phyloP scores from a whole-genome alignment of 176 grass and related monocot species.

The Juncus effusus region DNA sequence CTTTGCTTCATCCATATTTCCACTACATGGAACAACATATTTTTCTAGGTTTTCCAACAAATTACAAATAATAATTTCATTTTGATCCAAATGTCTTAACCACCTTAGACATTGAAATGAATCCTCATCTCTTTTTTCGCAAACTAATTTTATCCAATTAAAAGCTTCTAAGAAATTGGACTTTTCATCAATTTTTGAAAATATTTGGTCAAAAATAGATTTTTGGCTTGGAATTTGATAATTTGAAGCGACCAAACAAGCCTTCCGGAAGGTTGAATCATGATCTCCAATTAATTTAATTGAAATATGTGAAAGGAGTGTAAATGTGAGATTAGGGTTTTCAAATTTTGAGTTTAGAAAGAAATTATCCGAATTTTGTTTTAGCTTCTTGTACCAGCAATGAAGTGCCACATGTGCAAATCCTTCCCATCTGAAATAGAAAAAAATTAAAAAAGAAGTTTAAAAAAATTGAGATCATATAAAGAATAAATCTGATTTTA shows the following conservation, averaged over 20 bases:
- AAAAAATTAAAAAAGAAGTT: slow-evolving; percentile 3
- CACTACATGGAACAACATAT: slow-evolving; percentile 25
- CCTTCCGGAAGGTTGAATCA: slow-evolving; percentile 50
- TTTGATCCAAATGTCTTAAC: slow-evolving; percentile 49
- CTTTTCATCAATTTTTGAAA: slow-evolving; percentile 30
- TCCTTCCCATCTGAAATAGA: slow-evolving; percentile 76
- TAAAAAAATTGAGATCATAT: background rate
- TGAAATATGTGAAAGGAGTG: slow-evolving; percentile 59
- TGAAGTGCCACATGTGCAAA: slow-evolving; percentile 71
- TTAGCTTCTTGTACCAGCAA: slow-evolving; percentile 51
- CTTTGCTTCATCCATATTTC: slow-evolving; percentile 11
- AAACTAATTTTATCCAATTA: slow-evolving; percentile 22
- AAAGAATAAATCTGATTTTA: background rate
- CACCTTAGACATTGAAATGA: slow-evolving; percentile 74
- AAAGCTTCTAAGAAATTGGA: slow-evolving; percentile 36
- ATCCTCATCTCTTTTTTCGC: slow-evolving; percentile 34
- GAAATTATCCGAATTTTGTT: slow-evolving; percentile 18
- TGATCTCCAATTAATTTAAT: slow-evolving; percentile 47
- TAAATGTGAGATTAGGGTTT: slow-evolving; percentile 26
- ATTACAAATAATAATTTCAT: slow-evolving; percentile 45
- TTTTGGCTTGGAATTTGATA: slow-evolving; percentile 28
- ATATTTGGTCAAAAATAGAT: slow-evolving; percentile 46
- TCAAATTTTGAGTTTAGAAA: background rate
- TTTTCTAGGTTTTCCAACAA: slow-evolving; percentile 29
- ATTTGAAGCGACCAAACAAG: slow-evolving; percentile 62